Percentiles rank a stretch among this genome's conserved stretches.
These are phyloP conservation scores for Pichia rugopelliculosa DNA, from an alignment of 805 yeast genomes.

Conservation along the genomic window DNA sequence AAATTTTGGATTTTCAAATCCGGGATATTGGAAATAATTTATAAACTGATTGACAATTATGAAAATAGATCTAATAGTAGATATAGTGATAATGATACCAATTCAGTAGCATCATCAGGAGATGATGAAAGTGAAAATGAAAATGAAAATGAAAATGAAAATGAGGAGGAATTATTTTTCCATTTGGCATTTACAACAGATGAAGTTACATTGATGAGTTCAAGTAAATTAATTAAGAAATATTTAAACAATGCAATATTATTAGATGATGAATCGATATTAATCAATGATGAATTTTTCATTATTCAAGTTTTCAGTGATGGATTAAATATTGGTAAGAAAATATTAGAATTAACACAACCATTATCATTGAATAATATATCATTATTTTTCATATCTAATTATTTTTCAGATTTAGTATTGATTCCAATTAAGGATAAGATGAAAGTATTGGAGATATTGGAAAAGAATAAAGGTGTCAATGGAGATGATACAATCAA, in stretches of 20 bases:
- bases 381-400: constrained; percentile 52
- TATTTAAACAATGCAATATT: constrained; percentile 35
- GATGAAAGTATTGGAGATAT: constrained; percentile 37
- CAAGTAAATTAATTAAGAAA: constrained; percentile 30
- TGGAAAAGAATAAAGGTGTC: constrained; percentile 19
- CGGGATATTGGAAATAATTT: constrained; percentile 42
- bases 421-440: constrained; percentile 44
- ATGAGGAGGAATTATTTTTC: constrained; percentile 39
- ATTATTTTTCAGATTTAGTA: constrained; percentile 58
- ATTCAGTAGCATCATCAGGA: constrained; percentile 12
- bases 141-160: constrained; percentile 7
- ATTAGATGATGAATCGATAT: constrained; percentile 31
- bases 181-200: constrained; percentile 55
- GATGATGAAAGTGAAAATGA: constrained; percentile 5
- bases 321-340: constrained; percentile 45
- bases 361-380: constrained; percentile 53
- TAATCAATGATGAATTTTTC: constrained; percentile 39
- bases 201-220: constrained; percentile 57
- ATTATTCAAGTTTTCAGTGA: constrained; percentile 56
- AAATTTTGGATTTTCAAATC: constrained; percentile 47
- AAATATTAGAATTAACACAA: constrained; percentile 48
- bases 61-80: constrained; percentile 13
- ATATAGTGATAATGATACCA: constrained; percentile 9
- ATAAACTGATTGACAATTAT: constrained; percentile 28
- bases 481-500: background rate